Evolutionary conservation across 257 asterid species (phyloP).

Genomic region (Craterostigma plantagineum): DNA sequence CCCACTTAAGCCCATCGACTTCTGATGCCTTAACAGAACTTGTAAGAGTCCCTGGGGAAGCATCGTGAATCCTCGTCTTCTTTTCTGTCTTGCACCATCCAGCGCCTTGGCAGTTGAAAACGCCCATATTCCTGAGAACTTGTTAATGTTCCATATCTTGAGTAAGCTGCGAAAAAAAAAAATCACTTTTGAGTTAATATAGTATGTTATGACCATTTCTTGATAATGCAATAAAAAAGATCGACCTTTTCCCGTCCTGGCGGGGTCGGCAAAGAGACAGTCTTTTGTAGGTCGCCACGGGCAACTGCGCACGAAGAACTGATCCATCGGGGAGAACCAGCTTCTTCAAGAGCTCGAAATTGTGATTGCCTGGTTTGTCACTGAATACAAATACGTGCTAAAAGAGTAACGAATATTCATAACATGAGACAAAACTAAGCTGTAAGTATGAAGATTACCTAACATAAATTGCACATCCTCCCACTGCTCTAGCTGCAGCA

Average conservation of each 20-base stretch:
- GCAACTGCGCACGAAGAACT: slow-evolving; percentile 60
- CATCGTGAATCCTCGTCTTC: slow-evolving; percentile 69
- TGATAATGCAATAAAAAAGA: neutral
- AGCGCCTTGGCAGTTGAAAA: slow-evolving; percentile 87
- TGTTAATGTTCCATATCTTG: slow-evolving; percentile 75
- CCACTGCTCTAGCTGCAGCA: slow-evolving; percentile 85
- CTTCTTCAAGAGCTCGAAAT: slow-evolving; percentile 76
- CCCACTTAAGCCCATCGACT: slow-evolving; percentile 65
- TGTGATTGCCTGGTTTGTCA: slow-evolving; percentile 71
- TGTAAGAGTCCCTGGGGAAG: slow-evolving; percentile 75
- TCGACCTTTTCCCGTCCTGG: slow-evolving; percentile 50
- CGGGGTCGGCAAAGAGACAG: slow-evolving; percentile 53
- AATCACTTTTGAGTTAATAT: too few species aligned
- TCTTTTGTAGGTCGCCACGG: slow-evolving; percentile 57
- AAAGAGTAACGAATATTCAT: slow-evolving; percentile 3
- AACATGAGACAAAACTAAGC: slow-evolving; percentile 1
- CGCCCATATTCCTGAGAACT: slow-evolving; percentile 72
- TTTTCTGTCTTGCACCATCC: slow-evolving; percentile 82
- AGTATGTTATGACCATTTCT: neutral
- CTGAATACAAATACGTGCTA: slow-evolving; percentile 10
- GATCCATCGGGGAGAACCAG: slow-evolving; percentile 89
- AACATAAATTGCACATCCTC: slow-evolving; percentile 65
- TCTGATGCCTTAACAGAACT: slow-evolving; percentile 52
- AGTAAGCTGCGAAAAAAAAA: slow-evolving; percentile 53
- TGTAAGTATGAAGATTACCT: slow-evolving; percentile 23